phyloP scores from a whole-genome alignment of 257 asterid species.

The Salvia hispanica region DNA sequence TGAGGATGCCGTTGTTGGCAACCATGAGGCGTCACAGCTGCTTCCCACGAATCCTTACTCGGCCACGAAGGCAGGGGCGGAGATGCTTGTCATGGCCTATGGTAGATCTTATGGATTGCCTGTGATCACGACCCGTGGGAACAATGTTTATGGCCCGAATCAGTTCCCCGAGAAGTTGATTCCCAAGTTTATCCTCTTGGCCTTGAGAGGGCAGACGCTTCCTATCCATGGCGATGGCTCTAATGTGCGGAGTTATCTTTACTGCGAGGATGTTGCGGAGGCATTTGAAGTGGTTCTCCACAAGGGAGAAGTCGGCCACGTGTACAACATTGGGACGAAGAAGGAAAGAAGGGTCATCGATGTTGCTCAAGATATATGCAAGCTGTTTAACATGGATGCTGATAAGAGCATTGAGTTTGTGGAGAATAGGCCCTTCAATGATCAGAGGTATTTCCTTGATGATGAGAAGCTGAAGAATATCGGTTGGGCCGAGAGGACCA shows the following conservation, averaged over 20 bases:
- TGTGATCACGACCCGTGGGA: slow-evolving; percentile 68
- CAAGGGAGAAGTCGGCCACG: slow-evolving; percentile 70
- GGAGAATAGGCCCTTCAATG: slow-evolving; percentile 76
- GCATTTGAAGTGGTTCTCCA: slow-evolving; percentile 70
- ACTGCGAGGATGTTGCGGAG: slow-evolving; percentile 77
- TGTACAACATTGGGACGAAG: slow-evolving; percentile 65
- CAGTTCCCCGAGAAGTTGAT: slow-evolving; percentile 76
- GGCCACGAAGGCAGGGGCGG: slow-evolving; percentile 75
- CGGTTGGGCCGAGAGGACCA: slow-evolving; percentile 64
- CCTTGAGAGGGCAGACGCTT: slow-evolving; percentile 62
- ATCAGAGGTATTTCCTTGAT: slow-evolving; percentile 72
- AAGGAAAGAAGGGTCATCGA: slow-evolving; percentile 66
- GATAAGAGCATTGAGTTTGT: slow-evolving; percentile 55
- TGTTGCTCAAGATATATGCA: slow-evolving; percentile 64
- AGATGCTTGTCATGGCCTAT: slow-evolving; percentile 80
- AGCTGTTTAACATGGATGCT: slow-evolving; percentile 54
- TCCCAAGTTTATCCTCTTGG: slow-evolving; percentile 69
- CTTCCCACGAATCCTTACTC: slow-evolving; percentile 72
- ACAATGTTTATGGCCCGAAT: slow-evolving; percentile 73
- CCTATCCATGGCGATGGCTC: slow-evolving; percentile 75
- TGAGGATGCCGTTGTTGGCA: slow-evolving; percentile 71
- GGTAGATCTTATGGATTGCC: slow-evolving; percentile 72
- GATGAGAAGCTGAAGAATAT: slow-evolving; percentile 61
- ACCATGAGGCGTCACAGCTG: slow-evolving; percentile 71
- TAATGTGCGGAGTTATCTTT: slow-evolving; percentile 69